These are phyloP conservation scores for Dipodascopsis uninucleata DNA, from an alignment of 805 yeast species.

Conservation along the genomic window DNA sequence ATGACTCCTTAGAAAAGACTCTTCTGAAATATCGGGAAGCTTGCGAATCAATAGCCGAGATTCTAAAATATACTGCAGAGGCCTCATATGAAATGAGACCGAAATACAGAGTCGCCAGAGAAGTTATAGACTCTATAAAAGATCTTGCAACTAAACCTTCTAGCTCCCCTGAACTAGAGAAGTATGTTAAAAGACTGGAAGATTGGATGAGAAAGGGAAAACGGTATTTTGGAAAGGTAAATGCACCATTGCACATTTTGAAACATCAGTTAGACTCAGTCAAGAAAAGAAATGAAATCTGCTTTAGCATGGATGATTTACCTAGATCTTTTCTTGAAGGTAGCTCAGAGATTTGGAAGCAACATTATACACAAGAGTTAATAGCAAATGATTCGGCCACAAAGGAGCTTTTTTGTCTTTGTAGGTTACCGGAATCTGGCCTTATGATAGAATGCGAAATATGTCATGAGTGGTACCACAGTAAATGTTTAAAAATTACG, in stretches of 20 bases:
- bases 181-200: conserved; percentile 34
- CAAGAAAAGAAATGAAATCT: conserved; percentile 27
- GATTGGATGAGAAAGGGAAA: conserved; percentile 41
- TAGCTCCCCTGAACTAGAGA: conserved; percentile 28
- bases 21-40: conserved; percentile 21
- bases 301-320: conserved; percentile 33
- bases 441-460: conserved; percentile 84
- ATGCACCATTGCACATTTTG: conserved; percentile 37
- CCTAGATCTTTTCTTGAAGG: conserved; percentile 13
- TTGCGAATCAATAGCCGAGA: conserved; percentile 13
- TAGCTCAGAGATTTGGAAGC: too few relatives aligned
- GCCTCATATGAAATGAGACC: conserved; percentile 37
- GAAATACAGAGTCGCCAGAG: conserved; percentile 32
- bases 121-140: conserved; percentile 30
- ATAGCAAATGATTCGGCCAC: conserved; percentile 1
- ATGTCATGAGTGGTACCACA: conserved; percentile 85
- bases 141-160: conserved; percentile 25
- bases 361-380: conserved; percentile 6
- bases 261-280: conserved; percentile 32
- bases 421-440: conserved; percentile 67
- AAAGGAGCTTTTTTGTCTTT: conserved; percentile 44
- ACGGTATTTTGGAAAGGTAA: conserved; percentile 38
- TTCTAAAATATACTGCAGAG: conserved; percentile 33
- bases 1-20: conserved; percentile 22
- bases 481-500: conserved; percentile 61